Base-by-base conservation (phyloP, 208 protist species). In the Borovskyia barvae region DNA sequence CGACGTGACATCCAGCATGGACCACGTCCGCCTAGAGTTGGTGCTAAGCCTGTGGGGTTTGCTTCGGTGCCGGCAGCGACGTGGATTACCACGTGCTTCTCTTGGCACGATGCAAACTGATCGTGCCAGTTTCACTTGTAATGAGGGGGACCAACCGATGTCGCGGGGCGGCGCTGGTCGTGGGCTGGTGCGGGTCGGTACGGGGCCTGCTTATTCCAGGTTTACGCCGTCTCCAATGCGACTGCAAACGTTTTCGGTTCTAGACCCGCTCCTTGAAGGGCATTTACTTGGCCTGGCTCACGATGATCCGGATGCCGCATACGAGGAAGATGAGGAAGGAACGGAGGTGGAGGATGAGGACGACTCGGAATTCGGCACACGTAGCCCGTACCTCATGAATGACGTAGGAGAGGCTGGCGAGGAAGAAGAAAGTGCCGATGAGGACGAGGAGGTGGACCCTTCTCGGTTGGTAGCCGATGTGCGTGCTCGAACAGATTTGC, bases 351-450 rank as follows among this genome's bases (percentile, higher is more conserved):
- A 30, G 14, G 54, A 71, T 28, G 62, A 52, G 8, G 47, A 64
- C 19, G 60, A 67, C 40, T 58, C 52, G 2, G 52, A 58, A 8
- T 33, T 47, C 26, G 33, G 33, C 25, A 15, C 25, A 9, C 25
- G 52, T 39, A 32, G 28, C 28, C 60, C 28, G 37, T 53, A 56
- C 19, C 25, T 28, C n/a, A 24, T 50, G 15, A 54, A 76, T 15
- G 73, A 74, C 22, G 36, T 46, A 14, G 57, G 39, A 6, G 77
- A 81, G 24, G 35, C 59, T 15, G 69, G 79, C 49, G 65, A 60
- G n/a, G 41, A 62, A 30, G 24, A 30, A 5, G 50, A 61, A 3
- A 45, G 40, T 37, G 26, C 8, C 47, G 46, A 45, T 9, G 25
- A 17, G 24, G 48, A 36, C 8, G 45, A 41, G 17, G 37, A 47